These are phyloP conservation scores for Schizochytrium sp. DNA, from an alignment of 108 stramenopile genomes.

Conservation along the genomic window DNA sequence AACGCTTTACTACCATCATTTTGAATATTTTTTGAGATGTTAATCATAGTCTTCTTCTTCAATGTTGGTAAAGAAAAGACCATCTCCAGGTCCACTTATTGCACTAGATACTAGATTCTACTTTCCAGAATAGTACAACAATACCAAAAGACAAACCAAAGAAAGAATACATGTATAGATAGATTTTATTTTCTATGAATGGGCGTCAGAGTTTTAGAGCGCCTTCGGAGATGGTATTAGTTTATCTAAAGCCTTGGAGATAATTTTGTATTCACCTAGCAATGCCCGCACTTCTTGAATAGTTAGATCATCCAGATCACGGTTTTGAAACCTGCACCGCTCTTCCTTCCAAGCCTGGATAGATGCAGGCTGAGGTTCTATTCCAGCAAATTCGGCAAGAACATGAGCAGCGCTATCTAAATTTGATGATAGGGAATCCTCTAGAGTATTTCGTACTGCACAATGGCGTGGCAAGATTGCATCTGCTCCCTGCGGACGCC, in stretches of 20 bases:
- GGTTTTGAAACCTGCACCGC: not conserved
- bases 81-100: too few relatives aligned
- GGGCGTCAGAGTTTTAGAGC: not conserved
- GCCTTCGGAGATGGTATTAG: not conserved
- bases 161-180: too few relatives aligned
- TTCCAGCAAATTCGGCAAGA: not conserved
- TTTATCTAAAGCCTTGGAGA: not conserved
- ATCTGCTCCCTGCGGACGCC: not conserved
- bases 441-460: not conserved
- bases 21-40: too few relatives aligned
- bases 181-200: too few relatives aligned
- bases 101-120: too few relatives aligned
- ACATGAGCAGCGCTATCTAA: not conserved
- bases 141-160: too few relatives aligned
- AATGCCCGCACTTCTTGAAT: not conserved
- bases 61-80: too few relatives aligned
- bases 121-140: too few relatives aligned
- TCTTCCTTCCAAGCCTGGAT: constrained; percentile 45
- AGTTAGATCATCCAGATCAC: not conserved
- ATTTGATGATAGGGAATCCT: not conserved
- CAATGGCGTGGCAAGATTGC: not conserved
- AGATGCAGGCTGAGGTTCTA: not conserved
- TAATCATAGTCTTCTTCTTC: too few relatives aligned
- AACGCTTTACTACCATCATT: too few relatives aligned
- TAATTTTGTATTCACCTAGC: constrained; percentile 38